A percentile compares a stretch with the other conserved stretches of the same genome.
These are phyloP conservation scores for Zangia roseola DNA, from an alignment of 768 basidiomycete species.

Conservation along the genomic window DNA sequence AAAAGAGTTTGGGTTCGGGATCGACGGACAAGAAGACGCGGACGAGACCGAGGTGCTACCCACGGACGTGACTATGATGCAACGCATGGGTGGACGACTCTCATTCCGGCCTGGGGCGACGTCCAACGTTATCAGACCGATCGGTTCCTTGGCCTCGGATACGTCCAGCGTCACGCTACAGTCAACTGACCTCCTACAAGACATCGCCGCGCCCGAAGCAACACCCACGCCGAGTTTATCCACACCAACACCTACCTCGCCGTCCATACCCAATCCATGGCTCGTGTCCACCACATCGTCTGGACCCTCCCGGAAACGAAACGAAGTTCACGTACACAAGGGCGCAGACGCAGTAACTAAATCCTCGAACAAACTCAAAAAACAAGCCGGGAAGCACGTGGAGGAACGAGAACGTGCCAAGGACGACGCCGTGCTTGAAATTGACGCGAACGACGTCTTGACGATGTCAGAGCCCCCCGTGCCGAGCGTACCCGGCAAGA, in stretches of 20 bases:
- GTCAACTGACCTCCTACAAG: constrained; percentile 52
- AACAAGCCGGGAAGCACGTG: constrained; percentile 52
- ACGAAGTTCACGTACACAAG: constrained; percentile 70
- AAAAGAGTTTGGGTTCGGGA: constrained; percentile 57
- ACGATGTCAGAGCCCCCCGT: constrained; percentile 14
- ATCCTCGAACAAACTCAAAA: constrained; percentile 73
- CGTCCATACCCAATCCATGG: constrained; percentile 72
- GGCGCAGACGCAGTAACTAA: constrained; percentile 59
- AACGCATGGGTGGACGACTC: constrained; percentile 68
- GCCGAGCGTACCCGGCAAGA: background rate
- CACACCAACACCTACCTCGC: constrained; percentile 15
- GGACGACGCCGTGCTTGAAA: constrained; percentile 81
- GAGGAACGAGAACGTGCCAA: constrained; percentile 57
- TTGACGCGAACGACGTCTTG: constrained; percentile 40
- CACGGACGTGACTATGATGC: constrained; percentile 38
- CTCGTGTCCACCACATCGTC: constrained; percentile 44
- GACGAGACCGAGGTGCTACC: constrained; percentile 33
- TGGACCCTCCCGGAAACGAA: constrained; percentile 65
- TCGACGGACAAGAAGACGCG: constrained; percentile 31
- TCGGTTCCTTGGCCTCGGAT: constrained; percentile 44
- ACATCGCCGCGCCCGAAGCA: constrained; percentile 14
- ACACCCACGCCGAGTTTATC: constrained; percentile 12
- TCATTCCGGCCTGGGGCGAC: constrained; percentile 54
- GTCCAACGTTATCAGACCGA: constrained; percentile 15
- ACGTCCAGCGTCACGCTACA: constrained; percentile 69